These are phyloP conservation scores for Suillus variegatus DNA, from an alignment of 768 basidiomycete species.

Conservation along the genomic window DNA sequence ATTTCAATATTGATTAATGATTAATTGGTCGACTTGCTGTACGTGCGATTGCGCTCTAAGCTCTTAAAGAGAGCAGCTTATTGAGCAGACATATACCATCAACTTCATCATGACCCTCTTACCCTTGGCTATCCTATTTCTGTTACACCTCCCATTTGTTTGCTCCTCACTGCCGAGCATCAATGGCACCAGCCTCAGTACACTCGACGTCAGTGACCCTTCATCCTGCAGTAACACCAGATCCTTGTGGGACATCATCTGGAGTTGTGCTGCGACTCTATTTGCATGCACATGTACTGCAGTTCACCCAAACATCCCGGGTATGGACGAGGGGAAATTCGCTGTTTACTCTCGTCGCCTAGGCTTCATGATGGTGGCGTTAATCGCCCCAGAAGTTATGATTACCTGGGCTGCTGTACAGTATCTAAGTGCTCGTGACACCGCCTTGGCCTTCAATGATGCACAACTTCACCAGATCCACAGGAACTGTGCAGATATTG, in stretches of 20 bases:
- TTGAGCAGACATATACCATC: background rate
- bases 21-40: background rate
- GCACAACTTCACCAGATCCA: background rate
- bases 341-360: slow-evolving; percentile 12
- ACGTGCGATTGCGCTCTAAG: background rate
- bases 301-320: slow-evolving; percentile 33
- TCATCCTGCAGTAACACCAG: background rate
- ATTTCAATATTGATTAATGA: too few species aligned
- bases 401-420: slow-evolving; percentile 32
- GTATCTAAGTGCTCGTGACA: slow-evolving; percentile 17
- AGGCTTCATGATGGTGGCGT: slow-evolving; percentile 20
- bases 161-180: background rate
- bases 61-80: background rate
- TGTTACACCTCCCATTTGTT: background rate
- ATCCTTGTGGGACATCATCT: slow-evolving; percentile 36
- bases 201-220: background rate
- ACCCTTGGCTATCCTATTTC: background rate
- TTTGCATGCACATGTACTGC: slow-evolving; percentile 34
- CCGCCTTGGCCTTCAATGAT: background rate
- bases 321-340: slow-evolving; percentile 10
- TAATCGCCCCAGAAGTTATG: slow-evolving; percentile 31
- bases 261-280: slow-evolving; percentile 29
- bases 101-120: background rate
- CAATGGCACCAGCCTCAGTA: background rate
- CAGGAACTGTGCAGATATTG: too few species aligned